Base-by-base conservation (phyloP, 345 rosid genomes). In the Moricandia arvensis region DNA sequence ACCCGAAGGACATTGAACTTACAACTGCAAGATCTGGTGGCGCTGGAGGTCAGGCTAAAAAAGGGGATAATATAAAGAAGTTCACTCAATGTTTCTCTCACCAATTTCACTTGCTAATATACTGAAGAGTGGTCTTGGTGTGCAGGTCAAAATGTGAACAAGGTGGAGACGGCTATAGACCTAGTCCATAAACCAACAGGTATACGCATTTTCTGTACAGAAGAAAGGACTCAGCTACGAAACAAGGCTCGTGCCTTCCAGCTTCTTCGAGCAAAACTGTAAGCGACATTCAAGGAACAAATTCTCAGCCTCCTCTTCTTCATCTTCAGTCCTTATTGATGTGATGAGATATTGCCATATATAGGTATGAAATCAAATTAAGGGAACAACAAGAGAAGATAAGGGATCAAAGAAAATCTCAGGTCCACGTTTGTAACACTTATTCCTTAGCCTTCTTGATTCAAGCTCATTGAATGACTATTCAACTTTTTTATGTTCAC, bases 151-250 rank as follows among this genome's bases (percentile, higher is more conserved):
- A 95, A 95, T 82, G 99, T 90, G 71, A 95, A 89, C 87, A 91
- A 91, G 85, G 99, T 95, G 64, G 99, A 95, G 87, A 94, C 97
- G 51, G 97, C 99, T 30, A 85, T 90, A 78, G 97, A 95, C 88
- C 90, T 95, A 75, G 37, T 92, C 80, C 93, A 95, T 62, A 95
- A 95, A 80, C 97, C 97, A 72, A 85, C 93, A 0, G 97, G 99
- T 73, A 92, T 95, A 59, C 93, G 97, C 79, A 91, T 95, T 69
- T 91, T 95, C 80, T 95, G 99, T 75, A 90, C 97, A 8, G 99
- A 91, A 81, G 97, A 95, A 78, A 90, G 99, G 82, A 87, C 97
- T 71, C 97, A 95, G 80, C 71, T 89, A 78, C 84, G 82, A 61
- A 95, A 92, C 81, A 92, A 77, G 69, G 75, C 63, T 75, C 96